Evolutionary conservation across 345 rosid genomes (phyloP).

Genomic region (Mercurialis annua): DNA sequence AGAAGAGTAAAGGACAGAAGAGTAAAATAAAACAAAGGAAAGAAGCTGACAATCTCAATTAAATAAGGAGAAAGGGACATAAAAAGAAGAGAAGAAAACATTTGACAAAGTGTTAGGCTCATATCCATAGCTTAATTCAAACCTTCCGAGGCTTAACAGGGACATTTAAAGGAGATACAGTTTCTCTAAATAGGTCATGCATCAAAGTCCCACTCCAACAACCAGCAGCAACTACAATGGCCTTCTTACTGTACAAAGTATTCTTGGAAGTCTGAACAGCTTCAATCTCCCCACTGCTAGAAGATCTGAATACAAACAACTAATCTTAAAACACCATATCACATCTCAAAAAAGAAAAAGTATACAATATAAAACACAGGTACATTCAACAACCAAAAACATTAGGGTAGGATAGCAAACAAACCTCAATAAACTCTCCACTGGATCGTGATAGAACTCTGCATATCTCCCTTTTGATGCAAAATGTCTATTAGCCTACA

Average conservation of each 20-base stretch:
- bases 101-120: background rate
- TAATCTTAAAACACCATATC: background rate
- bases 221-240: slow-evolving; percentile 76
- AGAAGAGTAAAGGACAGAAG: background rate
- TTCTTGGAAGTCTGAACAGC: slow-evolving; percentile 64
- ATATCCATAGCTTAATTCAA: slow-evolving; percentile 8
- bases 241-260: slow-evolving; percentile 60
- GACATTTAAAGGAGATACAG: slow-evolving; percentile 39
- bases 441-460: slow-evolving; percentile 77
- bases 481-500: slow-evolving; percentile 63
- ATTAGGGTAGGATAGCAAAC: background rate
- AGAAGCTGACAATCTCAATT: background rate
- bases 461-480: slow-evolving; percentile 64
- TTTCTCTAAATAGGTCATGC: slow-evolving; percentile 49
- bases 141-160: slow-evolving; percentile 95
- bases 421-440: slow-evolving; percentile 62
- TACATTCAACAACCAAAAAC: slow-evolving; percentile 6
- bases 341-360: background rate
- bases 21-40: background rate
- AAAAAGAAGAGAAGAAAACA: background rate
- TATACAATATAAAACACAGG: background rate
- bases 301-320: slow-evolving; percentile 37
- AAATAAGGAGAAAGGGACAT: background rate
- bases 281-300: slow-evolving; percentile 43
- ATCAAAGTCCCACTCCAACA: slow-evolving; percentile 83